Evolutionary conservation across 202 grass and related monocot species (phyloP), one percentile per base, ranked within the genome.

Genomic region (Hordeum pubiflorum): DNA sequence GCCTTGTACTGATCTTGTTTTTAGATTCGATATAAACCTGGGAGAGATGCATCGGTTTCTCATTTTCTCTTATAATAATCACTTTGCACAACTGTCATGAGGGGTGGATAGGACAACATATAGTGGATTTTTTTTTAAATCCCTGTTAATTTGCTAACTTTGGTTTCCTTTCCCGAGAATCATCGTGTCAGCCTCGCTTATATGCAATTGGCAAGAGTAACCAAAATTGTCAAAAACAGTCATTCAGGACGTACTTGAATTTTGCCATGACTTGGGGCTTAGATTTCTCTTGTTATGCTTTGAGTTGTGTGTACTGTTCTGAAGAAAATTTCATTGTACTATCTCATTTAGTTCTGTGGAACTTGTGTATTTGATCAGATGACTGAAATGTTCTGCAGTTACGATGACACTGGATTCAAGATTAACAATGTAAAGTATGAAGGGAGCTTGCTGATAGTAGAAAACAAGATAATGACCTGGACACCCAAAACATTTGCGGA

Each of bases 401-500:
- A 95, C 40, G 66, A 86, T 55, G 95, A 98, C 65, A 91, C 92
- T 54, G 95, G 95, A 56, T 98, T 98, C 88, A 91, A 86, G 20
- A 89, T 98, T 75, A 98, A 95, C 82, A 83, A 87, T 78, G 80
- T 94, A 57, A 81, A 86, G 54, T 98, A 98, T 33, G 88, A 93
- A 71, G 90, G 95, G 9, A 98, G 95, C 84, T 85, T 98, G 75
- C 66, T 98, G 80, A 85, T 98, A 82, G 86, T 94, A 18, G 95
- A 98, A 79, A 91, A 93, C 87, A 98, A 87, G 89, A 83, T 98
- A 79, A 89, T 98, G 95, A 70, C 84, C 6, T 98, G 95, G 91
- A 58, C 83, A 55, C 95, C 92, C 4, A 91, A 98, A 84, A 91
- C 75, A 20, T 93, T 95, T 46, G 72, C 90, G 4, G 88, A 98